phyloP scores from a whole-genome alignment of 495 filamentous ascomycete species.

The Coniosporium apollinis region DNA sequence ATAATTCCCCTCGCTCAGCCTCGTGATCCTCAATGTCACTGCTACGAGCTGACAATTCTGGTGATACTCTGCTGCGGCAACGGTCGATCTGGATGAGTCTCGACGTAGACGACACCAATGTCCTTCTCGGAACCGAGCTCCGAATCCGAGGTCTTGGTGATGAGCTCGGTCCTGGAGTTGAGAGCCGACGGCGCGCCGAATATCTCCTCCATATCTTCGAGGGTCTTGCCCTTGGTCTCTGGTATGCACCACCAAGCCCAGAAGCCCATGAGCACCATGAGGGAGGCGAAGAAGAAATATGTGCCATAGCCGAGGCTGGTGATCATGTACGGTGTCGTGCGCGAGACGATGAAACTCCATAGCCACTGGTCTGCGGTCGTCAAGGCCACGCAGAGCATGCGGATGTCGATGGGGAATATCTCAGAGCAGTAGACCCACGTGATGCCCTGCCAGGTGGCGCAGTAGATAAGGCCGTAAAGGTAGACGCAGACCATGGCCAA shows the following conservation, averaged over 20 bases:
- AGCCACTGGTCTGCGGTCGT: conserved; percentile 53
- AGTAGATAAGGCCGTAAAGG: conserved; percentile 59
- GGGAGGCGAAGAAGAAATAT: conserved; percentile 27
- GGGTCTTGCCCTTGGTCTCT: no score
- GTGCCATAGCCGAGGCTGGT: conserved; percentile 23
- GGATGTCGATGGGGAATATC: conserved; percentile 56
- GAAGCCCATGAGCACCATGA: conserved; percentile 21
- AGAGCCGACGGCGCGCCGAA: no score
- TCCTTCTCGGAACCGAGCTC: no score
- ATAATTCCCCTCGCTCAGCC: no score
- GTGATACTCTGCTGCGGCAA: no score
- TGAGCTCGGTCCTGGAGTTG: no score
- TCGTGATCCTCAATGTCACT: no score
- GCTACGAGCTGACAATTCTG: no score
- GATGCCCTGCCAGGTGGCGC: conserved; percentile 47
- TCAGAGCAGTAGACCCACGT: conserved; percentile 55
- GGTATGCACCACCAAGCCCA: conserved; percentile 17
- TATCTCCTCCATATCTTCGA: no score
- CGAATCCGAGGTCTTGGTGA: no score
- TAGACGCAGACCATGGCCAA: conserved; percentile 38
- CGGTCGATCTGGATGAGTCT: no score
- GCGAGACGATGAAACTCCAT: conserved; percentile 52
- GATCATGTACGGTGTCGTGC: conserved; percentile 28
- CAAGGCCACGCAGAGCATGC: conserved; percentile 52
- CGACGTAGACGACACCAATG: no score